These are phyloP conservation scores for Fusarium sp. DNA, from an alignment of 2,329 filamentous ascomycete species.

Conservation along the genomic window DNA sequence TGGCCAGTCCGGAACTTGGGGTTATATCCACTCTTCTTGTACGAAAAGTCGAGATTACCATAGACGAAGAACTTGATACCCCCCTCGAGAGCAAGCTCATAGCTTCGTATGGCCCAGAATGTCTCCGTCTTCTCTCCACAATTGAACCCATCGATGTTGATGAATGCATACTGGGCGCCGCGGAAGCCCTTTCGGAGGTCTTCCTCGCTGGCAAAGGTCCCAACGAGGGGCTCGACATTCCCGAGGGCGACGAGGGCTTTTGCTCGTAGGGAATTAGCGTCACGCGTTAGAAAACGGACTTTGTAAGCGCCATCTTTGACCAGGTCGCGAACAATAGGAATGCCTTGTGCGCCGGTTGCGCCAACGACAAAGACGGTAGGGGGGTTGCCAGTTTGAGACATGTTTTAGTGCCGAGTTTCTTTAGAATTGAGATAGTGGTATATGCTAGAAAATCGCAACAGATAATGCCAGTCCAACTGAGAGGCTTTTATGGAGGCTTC, in stretches of 20 bases:
- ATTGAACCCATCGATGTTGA: not conserved
- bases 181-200: not conserved
- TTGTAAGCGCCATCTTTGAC: not conserved
- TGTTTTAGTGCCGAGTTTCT: not conserved
- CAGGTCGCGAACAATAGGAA: not conserved
- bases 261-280: not conserved
- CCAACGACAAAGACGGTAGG: not conserved
- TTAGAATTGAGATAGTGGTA: not conserved
- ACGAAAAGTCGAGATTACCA: conserved; percentile 61
- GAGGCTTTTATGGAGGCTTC: not conserved
- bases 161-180: not conserved
- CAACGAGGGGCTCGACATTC: not conserved
- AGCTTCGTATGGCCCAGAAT: conserved; percentile 8
- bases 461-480: not conserved
- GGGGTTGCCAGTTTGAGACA: not conserved
- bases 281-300: not conserved
- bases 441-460: not conserved
- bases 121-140: conserved; percentile 28
- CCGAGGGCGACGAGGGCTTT: not conserved
- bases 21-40: conserved; percentile 61
- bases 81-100: conserved; percentile 19
- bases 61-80: conserved; percentile 57
- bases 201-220: not conserved
- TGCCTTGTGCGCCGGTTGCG: not conserved
- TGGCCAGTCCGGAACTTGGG: conserved; percentile 60